Percentiles rank a stretch among this genome's conserved stretches.
phyloP scores from a whole-genome alignment of 2,329 filamentous ascomycete species.

The Aspergillus viridinutans region DNA sequence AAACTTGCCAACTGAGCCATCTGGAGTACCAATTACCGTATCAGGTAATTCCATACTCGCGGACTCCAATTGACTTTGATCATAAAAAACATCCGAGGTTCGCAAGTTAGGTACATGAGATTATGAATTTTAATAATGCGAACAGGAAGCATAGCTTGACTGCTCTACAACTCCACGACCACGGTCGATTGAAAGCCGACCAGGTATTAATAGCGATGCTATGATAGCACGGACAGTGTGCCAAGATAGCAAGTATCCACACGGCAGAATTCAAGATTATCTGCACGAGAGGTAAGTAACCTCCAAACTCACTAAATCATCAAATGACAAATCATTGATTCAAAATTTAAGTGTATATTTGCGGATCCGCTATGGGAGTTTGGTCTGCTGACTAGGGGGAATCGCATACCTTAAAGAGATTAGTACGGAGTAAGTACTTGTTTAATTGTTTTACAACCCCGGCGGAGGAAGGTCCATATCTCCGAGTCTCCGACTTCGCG shows the following conservation, averaged over 20 bases:
- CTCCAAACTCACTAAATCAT: not conserved
- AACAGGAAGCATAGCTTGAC: not conserved
- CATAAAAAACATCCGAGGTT: not conserved
- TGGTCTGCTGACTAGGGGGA: not conserved
- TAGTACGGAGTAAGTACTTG: not conserved
- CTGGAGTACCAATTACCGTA: not conserved
- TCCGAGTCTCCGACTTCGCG: not conserved
- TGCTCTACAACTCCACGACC: not conserved
- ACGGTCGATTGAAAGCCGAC: not conserved
- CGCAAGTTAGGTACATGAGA: too few relatives aligned
- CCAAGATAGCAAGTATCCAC: not conserved
- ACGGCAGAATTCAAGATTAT: not conserved
- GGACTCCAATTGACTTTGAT: not conserved
- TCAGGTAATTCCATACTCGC: too few relatives aligned
- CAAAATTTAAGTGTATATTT: not conserved
- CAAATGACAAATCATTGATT: not conserved
- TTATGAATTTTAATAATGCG: too few relatives aligned
- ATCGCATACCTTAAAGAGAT: not conserved
- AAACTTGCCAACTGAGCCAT: too few relatives aligned
- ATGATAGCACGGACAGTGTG: not conserved
- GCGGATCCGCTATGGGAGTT: not conserved
- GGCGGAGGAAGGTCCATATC: not conserved
- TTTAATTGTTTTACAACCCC: not conserved
- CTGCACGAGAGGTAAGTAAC: too few relatives aligned
- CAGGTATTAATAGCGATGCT: not conserved